Conservation (phyloP, 2,329 filamentous ascomycete species). For the Cordyceps fumosorosea region DNA sequence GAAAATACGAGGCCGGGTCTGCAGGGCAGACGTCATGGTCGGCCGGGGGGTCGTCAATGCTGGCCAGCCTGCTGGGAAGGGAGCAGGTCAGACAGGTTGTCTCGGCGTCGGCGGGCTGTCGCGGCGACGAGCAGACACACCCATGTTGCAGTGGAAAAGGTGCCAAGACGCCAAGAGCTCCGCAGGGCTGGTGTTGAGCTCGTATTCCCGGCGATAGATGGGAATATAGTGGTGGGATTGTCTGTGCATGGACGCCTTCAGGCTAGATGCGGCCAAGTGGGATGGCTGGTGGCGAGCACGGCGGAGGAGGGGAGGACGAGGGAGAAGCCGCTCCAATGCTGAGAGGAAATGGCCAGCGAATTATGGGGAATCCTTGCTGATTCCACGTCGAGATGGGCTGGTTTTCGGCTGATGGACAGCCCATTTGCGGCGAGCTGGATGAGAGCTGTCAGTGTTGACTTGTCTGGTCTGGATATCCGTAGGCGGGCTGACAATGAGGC, state of each 20-base stretch:
- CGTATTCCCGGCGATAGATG: conserved; percentile 10
- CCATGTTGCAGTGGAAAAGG: neutral
- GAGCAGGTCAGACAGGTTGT: neutral
- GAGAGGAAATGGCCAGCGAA: no score
- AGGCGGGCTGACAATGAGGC: neutral
- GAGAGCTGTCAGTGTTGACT: neutral
- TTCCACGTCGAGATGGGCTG: neutral
- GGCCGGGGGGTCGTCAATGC: neutral
- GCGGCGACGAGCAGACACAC: neutral
- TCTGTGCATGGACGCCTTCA: neutral
- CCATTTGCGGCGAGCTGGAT: neutral
- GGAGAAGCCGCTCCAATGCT: neutral
- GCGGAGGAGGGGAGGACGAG: neutral
- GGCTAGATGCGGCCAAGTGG: neutral
- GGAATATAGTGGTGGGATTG: neutral
- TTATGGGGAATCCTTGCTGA: neutral
- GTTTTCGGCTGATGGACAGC: neutral
- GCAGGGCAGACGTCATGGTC: conserved; percentile 9
- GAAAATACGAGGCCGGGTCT: conserved; percentile 8
- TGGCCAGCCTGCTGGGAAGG: neutral
- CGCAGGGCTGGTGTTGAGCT: conserved; percentile 1
- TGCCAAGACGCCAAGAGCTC: conserved; percentile 10
- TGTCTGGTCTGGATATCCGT: no score
- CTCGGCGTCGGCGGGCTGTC: neutral
- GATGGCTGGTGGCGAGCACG: conserved; percentile 2